These are phyloP conservation scores for Calonectria henricotiae DNA, from an alignment of 2,329 filamentous ascomycete species.

Conservation along the genomic window DNA sequence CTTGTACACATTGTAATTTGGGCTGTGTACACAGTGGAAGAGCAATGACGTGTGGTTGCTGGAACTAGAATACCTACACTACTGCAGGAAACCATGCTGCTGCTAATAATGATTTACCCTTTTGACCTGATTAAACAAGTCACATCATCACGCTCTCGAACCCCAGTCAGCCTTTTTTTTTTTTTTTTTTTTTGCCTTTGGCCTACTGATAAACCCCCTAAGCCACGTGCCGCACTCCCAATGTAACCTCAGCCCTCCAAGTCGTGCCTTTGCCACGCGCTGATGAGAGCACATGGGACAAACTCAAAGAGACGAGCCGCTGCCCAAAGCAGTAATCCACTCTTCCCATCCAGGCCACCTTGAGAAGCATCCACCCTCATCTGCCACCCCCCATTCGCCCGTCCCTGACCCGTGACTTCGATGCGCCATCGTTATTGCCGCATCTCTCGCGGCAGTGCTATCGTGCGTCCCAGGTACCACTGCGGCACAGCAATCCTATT, in stretches of 20 bases:
- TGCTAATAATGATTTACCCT: conserved; percentile 8
- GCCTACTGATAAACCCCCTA: neutral
- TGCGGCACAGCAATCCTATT: conserved; percentile 22
- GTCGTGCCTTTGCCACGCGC: conserved; percentile 9
- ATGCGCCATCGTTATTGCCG: conserved; percentile 15
- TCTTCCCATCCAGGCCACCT: neutral
- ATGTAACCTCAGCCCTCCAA: conserved; percentile 26
- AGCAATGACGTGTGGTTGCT: neutral
- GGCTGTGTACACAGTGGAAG: neutral
- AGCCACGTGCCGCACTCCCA: conserved; percentile 22
- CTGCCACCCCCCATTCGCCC: conserved; percentile 8
- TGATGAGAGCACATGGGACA: conserved; percentile 4
- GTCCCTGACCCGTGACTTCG: neutral
- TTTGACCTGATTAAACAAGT: neutral
- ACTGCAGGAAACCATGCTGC: neutral
- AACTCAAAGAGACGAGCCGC: conserved; percentile 17
- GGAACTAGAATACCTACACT: neutral
- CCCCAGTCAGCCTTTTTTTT: neutral
- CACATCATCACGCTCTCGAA: neutral
- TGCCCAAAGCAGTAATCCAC: conserved; percentile 29
- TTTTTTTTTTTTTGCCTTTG: conserved; percentile 15
- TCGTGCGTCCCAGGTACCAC: neutral
- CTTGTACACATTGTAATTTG: neutral
- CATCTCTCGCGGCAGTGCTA: conserved; percentile 5
- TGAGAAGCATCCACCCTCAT: neutral